Percentiles rank a stretch among this genome's conserved stretches.
Conservation (phyloP, 1,139 yeast species). For the Zygosaccharomyces sapae region DNA sequence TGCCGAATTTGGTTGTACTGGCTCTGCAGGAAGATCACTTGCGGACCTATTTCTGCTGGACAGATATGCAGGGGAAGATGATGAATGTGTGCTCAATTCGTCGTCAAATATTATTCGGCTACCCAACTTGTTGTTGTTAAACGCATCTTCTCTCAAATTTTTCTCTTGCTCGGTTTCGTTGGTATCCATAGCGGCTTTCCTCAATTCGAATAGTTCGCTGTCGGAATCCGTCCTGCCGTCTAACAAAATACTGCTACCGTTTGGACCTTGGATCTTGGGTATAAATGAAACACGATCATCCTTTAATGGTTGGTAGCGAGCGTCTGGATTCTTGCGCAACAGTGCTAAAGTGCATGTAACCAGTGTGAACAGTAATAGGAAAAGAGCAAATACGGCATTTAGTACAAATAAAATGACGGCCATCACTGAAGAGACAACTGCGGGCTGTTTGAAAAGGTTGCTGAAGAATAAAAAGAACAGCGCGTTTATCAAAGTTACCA, state of each 20-base stretch:
- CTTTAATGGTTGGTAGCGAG: conserved; percentile 92
- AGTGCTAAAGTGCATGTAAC: conserved; percentile 82
- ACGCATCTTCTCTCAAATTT: conserved; percentile 27
- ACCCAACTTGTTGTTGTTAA: conserved; percentile 18
- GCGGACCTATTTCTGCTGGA: conserved; percentile 13
- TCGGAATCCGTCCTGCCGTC: conserved; percentile 50
- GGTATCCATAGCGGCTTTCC: conserved; percentile 82
- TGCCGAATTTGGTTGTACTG: conserved; percentile 38
- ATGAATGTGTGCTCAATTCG: conserved; percentile 26
- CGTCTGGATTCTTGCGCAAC: conserved; percentile 87
- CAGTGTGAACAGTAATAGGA: conserved; percentile 77
- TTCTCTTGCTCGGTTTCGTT: conserved; percentile 46
- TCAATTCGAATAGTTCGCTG: conserved; percentile 80
- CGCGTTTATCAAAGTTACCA: conserved; percentile 76
- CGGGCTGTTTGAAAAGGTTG: conserved; percentile 76
- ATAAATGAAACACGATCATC: conserved; percentile 94
- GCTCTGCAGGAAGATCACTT: conserved; percentile 21
- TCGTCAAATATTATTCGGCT: conserved; percentile 27
- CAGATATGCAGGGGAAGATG: conserved; percentile 8
- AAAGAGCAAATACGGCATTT: conserved; percentile 84
- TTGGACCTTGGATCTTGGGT: conserved; percentile 41
- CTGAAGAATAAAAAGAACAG: conserved; percentile 87
- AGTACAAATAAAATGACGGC: conserved; percentile 87
- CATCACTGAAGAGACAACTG: conserved; percentile 82
- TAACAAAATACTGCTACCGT: conserved; percentile 15